phyloP scores from a whole-genome alignment of 306 rosid species.

The Ammopiptanthus mongolicus region DNA sequence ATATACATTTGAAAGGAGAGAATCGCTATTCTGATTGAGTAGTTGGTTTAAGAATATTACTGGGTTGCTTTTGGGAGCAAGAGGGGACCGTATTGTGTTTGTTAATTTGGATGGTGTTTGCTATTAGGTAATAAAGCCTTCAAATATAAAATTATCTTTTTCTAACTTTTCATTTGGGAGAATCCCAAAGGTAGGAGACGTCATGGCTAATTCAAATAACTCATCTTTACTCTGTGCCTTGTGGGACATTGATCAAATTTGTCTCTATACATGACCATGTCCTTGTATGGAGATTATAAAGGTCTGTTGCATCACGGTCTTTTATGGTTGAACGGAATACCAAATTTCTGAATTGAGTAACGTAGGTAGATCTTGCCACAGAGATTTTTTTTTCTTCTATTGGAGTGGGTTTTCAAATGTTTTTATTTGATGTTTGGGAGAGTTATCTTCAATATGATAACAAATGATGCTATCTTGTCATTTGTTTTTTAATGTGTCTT shows the following conservation, averaged over 20 bases:
- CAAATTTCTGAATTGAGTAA: slow-evolving; percentile 28
- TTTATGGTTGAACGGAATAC: slow-evolving; percentile 27
- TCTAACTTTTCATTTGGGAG: slow-evolving; percentile 35
- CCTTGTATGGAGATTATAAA: slow-evolving; percentile 25
- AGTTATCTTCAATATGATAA: not conserved
- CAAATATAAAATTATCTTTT: slow-evolving; percentile 32
- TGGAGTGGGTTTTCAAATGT: not conserved
- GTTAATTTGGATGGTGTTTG: slow-evolving; percentile 59
- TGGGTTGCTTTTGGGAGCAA: slow-evolving; percentile 44
- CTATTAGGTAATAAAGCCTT: slow-evolving; percentile 60
- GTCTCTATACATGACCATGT: slow-evolving; percentile 28
- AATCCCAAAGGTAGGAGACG: slow-evolving; percentile 48
- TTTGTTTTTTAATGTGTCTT: not conserved
- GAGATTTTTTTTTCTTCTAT: not conserved
- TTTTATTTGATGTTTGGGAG: not conserved
- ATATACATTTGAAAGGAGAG: slow-evolving; percentile 26
- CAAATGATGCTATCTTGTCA: not conserved
- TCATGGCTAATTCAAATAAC: slow-evolving; percentile 36
- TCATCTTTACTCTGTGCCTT: slow-evolving; percentile 28
- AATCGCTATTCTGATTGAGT: slow-evolving; percentile 34
- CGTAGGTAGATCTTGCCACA: not conserved
- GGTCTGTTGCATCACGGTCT: slow-evolving; percentile 27
- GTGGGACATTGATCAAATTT: slow-evolving; percentile 41
- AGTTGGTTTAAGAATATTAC: slow-evolving; percentile 44
- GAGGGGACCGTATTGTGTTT: slow-evolving; percentile 53